Evolutionary conservation across 148 eudicot genomes (phyloP), one percentile per base, ranked within the genome.

Genomic region (Oxyria digyna): DNA sequence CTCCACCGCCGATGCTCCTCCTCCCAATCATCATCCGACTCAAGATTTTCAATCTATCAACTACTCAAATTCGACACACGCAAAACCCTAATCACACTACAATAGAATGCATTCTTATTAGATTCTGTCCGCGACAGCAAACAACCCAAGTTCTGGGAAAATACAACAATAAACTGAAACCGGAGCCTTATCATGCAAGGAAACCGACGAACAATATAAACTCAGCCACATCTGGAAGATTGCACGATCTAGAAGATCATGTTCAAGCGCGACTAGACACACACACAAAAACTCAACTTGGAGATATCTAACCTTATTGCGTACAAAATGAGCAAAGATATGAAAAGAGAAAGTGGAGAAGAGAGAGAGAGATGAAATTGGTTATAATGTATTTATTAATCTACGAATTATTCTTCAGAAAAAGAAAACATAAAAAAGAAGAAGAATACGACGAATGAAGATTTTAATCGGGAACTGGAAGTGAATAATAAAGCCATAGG

Each of bases 1-100:
- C 86, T 57, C 81, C 70, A 48, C 87, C 70, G 52, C 87, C 89
- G 82, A 88, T 81, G 71, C 64, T 85, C 84, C 80, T 88, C 84
- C 82, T 84, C 23, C 77, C 85, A 41, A 81, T 77, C 96, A 87
- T 92, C 45, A 74, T 48, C 38, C 6, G 65, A 31, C 65, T 59
- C 18, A 29, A 29, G 27, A 12, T 55, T 55, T 50, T 31, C 38
- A 59, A 31, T 59, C 38, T 9, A 29, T 15, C 65, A 5, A 59
- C 38, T 15, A 24, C 15, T 23, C 11, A 11, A 7, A 8, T 7
- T 43, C 13, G 57, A 21, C 27, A 50, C 57, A 14, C 57, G 57
- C 57, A 21, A 50, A 50, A 18, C 26, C 57, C 57, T 24, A 54
- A 23, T 24, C 32, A 9, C 62, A 54, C 62, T 59, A 59, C 38